A percentile compares a stretch with the other conserved stretches of the same genome.
Evolutionary conservation across 2,329 filamentous ascomycete species (phyloP).

Genomic region (Shiraia bambusicola): DNA sequence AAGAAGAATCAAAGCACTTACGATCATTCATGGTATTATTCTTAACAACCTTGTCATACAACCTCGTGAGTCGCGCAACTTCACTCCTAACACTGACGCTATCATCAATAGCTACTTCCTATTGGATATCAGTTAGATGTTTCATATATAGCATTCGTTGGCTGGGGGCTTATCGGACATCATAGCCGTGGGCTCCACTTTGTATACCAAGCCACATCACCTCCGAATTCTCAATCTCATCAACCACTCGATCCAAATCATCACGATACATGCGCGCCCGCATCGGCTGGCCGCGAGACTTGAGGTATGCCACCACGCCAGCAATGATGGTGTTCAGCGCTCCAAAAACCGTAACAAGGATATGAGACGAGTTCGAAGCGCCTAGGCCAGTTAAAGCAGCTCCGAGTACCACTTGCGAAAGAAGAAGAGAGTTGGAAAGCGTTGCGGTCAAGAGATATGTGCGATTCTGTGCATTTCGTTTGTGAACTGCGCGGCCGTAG

Average conservation of each 20-base stretch:
- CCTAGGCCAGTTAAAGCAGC: conserved; percentile 45
- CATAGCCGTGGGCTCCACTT: conserved; percentile 47
- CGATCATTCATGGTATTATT: conserved; percentile 26
- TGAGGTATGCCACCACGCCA: conserved; percentile 45
- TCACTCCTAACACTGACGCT: conserved; percentile 43
- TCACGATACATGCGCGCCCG: conserved; percentile 46
- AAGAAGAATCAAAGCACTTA: conserved; percentile 4
- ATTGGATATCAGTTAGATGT: too few species aligned
- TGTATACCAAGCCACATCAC: conserved; percentile 49
- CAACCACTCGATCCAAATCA: conserved; percentile 44
- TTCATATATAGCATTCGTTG: too few species aligned
- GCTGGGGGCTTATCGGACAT: conserved; percentile 18
- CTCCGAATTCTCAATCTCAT: conserved; percentile 47
- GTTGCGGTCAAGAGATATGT: conserved; percentile 43
- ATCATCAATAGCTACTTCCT: conserved; percentile 47
- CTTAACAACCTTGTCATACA: conserved; percentile 22
- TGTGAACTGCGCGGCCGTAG: conserved; percentile 40
- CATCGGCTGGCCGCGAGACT: conserved; percentile 45
- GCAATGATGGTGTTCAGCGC: conserved; percentile 47
- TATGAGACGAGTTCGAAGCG: conserved; percentile 36
- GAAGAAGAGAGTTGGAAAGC: conserved; percentile 41
- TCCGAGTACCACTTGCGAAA: conserved; percentile 45
- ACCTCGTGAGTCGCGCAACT: conserved; percentile 19
- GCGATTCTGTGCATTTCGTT: conserved; percentile 32
- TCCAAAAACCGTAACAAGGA: conserved; percentile 45